Evolutionary conservation across 1,284 basidiomycete species (phyloP), one percentile per base, ranked within the genome.

Genomic region (Ustilago crameri): DNA sequence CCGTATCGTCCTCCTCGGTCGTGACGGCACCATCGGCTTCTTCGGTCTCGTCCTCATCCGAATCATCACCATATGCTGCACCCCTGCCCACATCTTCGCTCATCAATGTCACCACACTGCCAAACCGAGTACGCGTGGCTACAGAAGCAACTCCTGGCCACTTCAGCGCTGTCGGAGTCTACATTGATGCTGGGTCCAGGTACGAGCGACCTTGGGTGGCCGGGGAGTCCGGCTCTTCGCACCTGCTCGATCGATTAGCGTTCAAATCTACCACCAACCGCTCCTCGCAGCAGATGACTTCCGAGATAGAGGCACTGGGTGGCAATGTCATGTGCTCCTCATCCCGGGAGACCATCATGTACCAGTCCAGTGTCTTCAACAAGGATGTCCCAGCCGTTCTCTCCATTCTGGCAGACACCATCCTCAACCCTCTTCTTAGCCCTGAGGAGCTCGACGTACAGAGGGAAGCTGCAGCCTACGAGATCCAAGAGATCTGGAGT

Each of bases 291-390:
- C 88, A 92, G 75, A 95, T 98, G 91, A 89, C 90, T 8, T 85
- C 86, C 5, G 89, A 91, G 49, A 92, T 97, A 78, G 90, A 94
- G 82, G 87, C 88, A 10, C 87, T 97, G 20, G 95, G 96, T 45
- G 93, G 94, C 20, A 93, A 97, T 84, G 93, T 98, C 62, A 88
- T 92, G 83, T 94, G 92, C 81, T 91, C 93, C 9, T 93, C 93
- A 14, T 92, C 93, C 5, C 88, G 95, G 45, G 95, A 98, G 84
- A 90, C 93, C 35, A 93, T 98, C 84, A 94, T 97, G 92, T 98
- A 98, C 84, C 95, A 98, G 85, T 95, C 95, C 17, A 93, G 93
- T 45, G 91, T 97, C 80, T 96, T 95, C 84, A 90, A 93, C 74
- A 87, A 90, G 72, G 90, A 90, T 42, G 91, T 94, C 1, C 89